phyloP scores from a whole-genome alignment of 371 early-diverging fungal species.

The Apophysomyces elegans region DNA sequence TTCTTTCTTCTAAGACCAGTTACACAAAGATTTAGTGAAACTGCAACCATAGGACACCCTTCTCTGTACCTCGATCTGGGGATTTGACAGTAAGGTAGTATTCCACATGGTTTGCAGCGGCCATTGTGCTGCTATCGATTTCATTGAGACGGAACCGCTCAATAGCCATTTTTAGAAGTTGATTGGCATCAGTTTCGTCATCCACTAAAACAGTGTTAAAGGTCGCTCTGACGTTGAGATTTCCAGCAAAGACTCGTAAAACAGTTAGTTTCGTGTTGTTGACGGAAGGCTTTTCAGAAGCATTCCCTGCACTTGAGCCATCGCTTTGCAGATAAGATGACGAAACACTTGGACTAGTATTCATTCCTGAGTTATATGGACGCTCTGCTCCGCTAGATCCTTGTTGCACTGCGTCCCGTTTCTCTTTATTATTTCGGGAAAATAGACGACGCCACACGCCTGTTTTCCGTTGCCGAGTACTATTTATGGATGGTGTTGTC shows the following conservation, averaged over 20 bases:
- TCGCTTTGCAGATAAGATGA: not conserved
- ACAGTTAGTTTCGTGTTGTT: constrained; percentile 30
- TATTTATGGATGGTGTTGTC: not conserved
- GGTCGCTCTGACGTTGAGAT: constrained; percentile 54
- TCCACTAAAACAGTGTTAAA: constrained; percentile 58
- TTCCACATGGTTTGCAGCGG: constrained; percentile 41
- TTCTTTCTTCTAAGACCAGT: constrained; percentile 51
- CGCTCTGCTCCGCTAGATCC: not conserved
- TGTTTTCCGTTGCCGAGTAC: constrained; percentile 9
- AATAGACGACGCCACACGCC: constrained; percentile 35
- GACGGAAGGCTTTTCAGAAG: not conserved
- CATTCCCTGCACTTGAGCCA: not conserved
- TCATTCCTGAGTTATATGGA: not conserved
- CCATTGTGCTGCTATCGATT: not conserved
- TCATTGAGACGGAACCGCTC: constrained; percentile 47
- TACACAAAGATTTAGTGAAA: too few relatives aligned
- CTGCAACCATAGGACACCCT: not conserved
- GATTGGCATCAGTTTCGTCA: constrained; percentile 44
- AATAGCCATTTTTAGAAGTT: constrained; percentile 48
- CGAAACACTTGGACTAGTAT: not conserved
- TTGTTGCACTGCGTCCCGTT: not conserved
- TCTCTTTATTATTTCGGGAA: constrained; percentile 37
- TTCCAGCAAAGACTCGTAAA: constrained; percentile 54
- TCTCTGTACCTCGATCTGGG: constrained; percentile 57
- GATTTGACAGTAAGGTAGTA: constrained; percentile 64